Evolutionary conservation across 164 flowering plant genomes (phyloP).

Genomic region (Chloranthus sessilifolius): DNA sequence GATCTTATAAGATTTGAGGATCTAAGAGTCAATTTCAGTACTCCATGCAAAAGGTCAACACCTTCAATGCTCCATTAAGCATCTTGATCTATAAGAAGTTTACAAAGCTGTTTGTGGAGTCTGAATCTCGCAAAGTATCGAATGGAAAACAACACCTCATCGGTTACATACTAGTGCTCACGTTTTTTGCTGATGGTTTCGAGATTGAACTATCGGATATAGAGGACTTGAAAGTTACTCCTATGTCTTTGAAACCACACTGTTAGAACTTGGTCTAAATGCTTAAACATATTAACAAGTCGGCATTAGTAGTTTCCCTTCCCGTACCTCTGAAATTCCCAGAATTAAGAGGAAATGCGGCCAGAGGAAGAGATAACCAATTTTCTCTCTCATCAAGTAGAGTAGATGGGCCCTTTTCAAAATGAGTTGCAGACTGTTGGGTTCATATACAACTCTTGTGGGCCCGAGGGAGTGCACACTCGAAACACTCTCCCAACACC

Average conservation of each 20-base stretch:
- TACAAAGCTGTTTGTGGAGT: slow-evolving; percentile 33
- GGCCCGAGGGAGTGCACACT: no score
- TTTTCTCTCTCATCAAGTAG: no score
- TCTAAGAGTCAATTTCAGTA: slow-evolving; percentile 2
- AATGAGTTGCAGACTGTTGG: no score
- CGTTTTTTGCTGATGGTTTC: slow-evolving; percentile 64
- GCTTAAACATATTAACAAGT: slow-evolving; percentile 22
- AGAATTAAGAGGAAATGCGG: slow-evolving; percentile 1
- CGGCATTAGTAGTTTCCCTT: slow-evolving; percentile 39
- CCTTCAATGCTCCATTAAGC: slow-evolving; percentile 44
- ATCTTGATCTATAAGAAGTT: slow-evolving; percentile 59
- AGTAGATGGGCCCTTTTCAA: no score
- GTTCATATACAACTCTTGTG: no score
- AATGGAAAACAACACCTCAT: slow-evolving; percentile 48
- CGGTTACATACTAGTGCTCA: slow-evolving; percentile 72
- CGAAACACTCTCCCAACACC: no score
- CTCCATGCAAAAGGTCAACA: slow-evolving; percentile 24
- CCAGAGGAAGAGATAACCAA: no score
- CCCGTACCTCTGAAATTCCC: slow-evolving; percentile 67
- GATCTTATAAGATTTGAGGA: slow-evolving; percentile 80
- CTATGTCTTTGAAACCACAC: slow-evolving; percentile 30
- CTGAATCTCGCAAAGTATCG: slow-evolving; percentile 28
- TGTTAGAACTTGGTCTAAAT: slow-evolving; percentile 65
- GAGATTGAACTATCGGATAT: slow-evolving; percentile 55
- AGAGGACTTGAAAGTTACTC: slow-evolving; percentile 58